phyloP scores from a whole-genome alignment of 768 basidiomycete species.

The Tylopilus felleus region DNA sequence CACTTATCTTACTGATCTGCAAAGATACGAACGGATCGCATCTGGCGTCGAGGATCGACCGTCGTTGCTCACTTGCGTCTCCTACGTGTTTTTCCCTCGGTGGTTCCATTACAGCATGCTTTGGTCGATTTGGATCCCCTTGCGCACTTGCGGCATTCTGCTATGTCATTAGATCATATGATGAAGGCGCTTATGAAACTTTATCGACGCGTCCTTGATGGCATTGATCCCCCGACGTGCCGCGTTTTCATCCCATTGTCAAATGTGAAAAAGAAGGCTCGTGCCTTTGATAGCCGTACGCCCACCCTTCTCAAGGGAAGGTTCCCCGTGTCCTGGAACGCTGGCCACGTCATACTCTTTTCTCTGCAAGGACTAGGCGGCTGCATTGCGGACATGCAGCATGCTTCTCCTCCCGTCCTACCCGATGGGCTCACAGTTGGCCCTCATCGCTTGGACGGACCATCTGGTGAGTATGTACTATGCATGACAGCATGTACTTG shows the following conservation, averaged over 20 bases:
- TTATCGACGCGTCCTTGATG: slow-evolving; percentile 24
- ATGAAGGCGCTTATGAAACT: slow-evolving; percentile 29
- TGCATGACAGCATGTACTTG: not conserved
- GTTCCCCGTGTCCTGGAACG: slow-evolving; percentile 17
- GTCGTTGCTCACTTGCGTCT: slow-evolving; percentile 4
- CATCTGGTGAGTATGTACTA: not conserved
- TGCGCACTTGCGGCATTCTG: slow-evolving; percentile 15
- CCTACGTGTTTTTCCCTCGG: slow-evolving; percentile 11
- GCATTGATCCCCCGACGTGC: slow-evolving; percentile 26
- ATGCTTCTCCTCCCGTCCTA: slow-evolving; percentile 4
- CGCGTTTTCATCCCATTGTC: slow-evolving; percentile 17
- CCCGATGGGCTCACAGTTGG: not conserved
- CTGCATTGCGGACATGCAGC: slow-evolving; percentile 25
- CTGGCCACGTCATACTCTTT: slow-evolving; percentile 19
- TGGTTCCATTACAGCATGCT: slow-evolving; percentile 24
- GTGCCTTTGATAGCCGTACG: slow-evolving; percentile 23
- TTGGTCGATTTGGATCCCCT: slow-evolving; percentile 9
- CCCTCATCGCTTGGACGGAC: not conserved
- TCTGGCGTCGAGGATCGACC: slow-evolving; percentile 22
- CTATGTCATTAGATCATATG: slow-evolving; percentile 23
- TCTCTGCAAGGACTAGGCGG: slow-evolving; percentile 12
- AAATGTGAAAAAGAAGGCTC: slow-evolving; percentile 22
- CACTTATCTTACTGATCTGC: slow-evolving; percentile 18
- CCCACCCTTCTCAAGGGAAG: slow-evolving; percentile 19
- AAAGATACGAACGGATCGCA: slow-evolving; percentile 10